Conservation (phyloP, 805 yeast species). For the Cyberlindnera veronae region DNA sequence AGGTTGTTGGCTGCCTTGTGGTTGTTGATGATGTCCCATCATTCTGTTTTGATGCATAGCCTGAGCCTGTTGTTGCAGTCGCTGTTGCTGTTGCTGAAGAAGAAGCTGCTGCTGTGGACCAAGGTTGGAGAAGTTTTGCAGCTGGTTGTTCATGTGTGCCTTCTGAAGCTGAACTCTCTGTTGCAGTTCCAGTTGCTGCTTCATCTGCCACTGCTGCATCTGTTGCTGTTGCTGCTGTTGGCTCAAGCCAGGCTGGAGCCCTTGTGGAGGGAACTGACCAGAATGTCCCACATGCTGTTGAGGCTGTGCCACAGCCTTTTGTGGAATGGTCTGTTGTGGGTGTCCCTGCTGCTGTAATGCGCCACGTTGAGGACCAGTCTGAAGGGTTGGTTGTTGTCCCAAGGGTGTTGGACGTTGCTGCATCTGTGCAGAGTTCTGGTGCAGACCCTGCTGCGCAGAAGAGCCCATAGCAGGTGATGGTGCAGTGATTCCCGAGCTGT, state of each 20-base stretch:
- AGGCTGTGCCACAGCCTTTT: slow-evolving; percentile 7
- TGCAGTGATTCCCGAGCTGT: slow-evolving; percentile 10
- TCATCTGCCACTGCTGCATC: slow-evolving; percentile 19
- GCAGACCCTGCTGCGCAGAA: slow-evolving; percentile 7
- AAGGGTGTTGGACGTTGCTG: slow-evolving; percentile 10
- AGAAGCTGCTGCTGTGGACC: slow-evolving; percentile 22
- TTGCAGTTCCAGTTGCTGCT: slow-evolving; percentile 23
- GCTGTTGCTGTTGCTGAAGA: slow-evolving; percentile 16
- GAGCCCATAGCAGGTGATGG: slow-evolving; percentile 17
- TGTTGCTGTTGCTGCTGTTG: slow-evolving; percentile 6
- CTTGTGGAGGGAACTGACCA: not conserved
- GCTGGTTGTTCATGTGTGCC: slow-evolving; percentile 21
- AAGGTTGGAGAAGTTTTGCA: slow-evolving; percentile 14
- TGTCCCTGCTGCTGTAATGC: slow-evolving; percentile 6
- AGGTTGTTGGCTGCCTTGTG: not conserved
- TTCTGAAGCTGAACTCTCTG: slow-evolving; percentile 26
- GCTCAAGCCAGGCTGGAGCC: not conserved
- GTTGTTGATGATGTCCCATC: slow-evolving; percentile 12
- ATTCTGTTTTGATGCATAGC: slow-evolving; percentile 11
- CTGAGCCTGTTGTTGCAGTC: slow-evolving; percentile 14
- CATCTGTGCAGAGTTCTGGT: not conserved
- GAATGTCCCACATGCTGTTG: slow-evolving; percentile 1
- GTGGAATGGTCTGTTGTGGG: slow-evolving; percentile 10
- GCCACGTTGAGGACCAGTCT: slow-evolving; percentile 2
- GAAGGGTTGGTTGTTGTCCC: slow-evolving; percentile 10